Evolutionary conservation across 495 filamentous ascomycete species (phyloP).

Genomic region (Chaetomium tenue): DNA sequence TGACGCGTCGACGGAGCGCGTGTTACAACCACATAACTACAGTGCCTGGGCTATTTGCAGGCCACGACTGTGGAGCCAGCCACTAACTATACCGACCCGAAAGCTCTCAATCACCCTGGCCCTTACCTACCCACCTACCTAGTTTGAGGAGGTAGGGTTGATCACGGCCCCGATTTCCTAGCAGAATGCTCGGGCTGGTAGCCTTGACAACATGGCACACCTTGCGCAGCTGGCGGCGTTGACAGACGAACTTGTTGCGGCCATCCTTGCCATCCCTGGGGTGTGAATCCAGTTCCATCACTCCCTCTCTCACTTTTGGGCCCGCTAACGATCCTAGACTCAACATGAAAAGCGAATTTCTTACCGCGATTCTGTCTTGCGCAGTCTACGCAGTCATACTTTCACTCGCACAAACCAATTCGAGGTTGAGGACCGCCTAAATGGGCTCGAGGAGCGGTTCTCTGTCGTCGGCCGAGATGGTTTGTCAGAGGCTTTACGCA

Average conservation of each 20-base stretch:
- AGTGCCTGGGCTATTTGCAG: too few species aligned
- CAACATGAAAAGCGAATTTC: conserved; percentile 49
- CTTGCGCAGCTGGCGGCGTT: conserved; percentile 32
- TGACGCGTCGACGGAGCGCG: conserved; percentile 3
- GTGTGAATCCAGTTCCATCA: conserved; percentile 14
- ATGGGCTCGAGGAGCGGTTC: conserved; percentile 87
- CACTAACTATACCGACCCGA: too few species aligned
- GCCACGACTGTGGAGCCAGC: too few species aligned
- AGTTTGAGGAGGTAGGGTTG: neutral
- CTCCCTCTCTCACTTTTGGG: neutral
- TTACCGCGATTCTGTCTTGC: conserved; percentile 51
- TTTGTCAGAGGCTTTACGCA: conserved; percentile 70
- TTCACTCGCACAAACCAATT: conserved; percentile 85
- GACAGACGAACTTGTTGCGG: conserved; percentile 51
- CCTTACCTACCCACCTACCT: too few species aligned
- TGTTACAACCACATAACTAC: neutral
- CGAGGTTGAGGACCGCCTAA: conserved; percentile 67
- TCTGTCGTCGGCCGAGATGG: conserved; percentile 72
- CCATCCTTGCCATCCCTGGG: conserved; percentile 37
- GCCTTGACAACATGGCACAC: conserved; percentile 46
- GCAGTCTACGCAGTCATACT: conserved; percentile 56
- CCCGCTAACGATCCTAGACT: conserved; percentile 31
- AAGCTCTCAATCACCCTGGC: too few species aligned
- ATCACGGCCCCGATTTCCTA: neutral
- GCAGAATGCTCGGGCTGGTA: conserved; percentile 21